Conservation (phyloP, 1,139 yeast genomes). For the Kluyveromyces marxianus region DNA sequence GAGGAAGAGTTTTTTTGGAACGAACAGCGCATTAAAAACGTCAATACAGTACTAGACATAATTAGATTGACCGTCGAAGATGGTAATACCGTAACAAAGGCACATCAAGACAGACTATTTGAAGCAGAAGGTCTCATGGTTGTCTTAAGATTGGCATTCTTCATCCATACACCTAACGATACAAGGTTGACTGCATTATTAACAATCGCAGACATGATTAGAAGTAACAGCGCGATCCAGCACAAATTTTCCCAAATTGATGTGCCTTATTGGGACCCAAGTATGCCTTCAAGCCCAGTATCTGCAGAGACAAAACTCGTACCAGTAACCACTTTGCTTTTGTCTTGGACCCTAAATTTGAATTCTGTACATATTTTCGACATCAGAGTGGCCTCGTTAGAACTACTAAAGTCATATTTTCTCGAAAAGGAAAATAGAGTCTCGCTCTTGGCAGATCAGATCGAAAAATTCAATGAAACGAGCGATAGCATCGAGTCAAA, state of each 20-base stretch:
- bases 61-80: constrained; percentile 67
- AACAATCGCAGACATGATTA: constrained; percentile 70
- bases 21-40: constrained; percentile 61
- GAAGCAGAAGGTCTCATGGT: constrained; percentile 57
- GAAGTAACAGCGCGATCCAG: constrained; percentile 58
- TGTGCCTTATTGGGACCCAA: constrained; percentile 85
- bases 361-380: constrained; percentile 84
- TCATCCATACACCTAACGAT: constrained; percentile 50
- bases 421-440: constrained; percentile 49
- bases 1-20: constrained; percentile 56
- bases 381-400: constrained; percentile 63
- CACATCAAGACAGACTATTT: constrained; percentile 58
- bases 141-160: constrained; percentile 63
- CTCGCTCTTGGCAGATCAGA: constrained; percentile 60
- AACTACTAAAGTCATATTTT: constrained; percentile 62
- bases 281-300: constrained; percentile 33
- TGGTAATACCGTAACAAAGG: constrained; percentile 57
- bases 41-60: constrained; percentile 61
- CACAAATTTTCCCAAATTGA: constrained; percentile 69
- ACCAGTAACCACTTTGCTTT: constrained; percentile 67
- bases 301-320: constrained; percentile 21
- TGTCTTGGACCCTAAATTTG: constrained; percentile 73
- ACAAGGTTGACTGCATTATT: constrained; percentile 62
- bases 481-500: constrained; percentile 1
- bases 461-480: constrained; percentile 35